Evolutionary conservation across 768 basidiomycete genomes (phyloP).

Genomic region (Russula dissimulans): DNA sequence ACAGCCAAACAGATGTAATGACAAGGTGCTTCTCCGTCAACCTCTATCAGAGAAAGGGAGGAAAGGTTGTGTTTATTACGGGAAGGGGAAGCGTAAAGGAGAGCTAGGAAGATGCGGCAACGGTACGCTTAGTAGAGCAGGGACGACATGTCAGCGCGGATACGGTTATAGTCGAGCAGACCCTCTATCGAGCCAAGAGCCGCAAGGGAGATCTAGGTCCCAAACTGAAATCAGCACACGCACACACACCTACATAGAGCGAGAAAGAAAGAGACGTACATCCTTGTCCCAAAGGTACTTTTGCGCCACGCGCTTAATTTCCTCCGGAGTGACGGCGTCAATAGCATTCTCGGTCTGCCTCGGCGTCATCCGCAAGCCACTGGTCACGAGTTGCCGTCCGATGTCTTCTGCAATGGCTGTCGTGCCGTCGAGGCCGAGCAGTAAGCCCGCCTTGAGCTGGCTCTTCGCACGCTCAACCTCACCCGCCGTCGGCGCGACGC

Average conservation of each 20-base stretch:
- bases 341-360: slow-evolving; percentile 90
- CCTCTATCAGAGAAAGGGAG: not conserved
- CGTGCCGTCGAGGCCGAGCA: slow-evolving; percentile 89
- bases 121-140: slow-evolving; percentile 48
- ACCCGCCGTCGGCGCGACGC: slow-evolving; percentile 55
- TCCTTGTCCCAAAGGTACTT: slow-evolving; percentile 98
- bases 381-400: slow-evolving; percentile 94
- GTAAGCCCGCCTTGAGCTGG: slow-evolving; percentile 90
- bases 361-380: slow-evolving; percentile 81
- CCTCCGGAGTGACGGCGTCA: slow-evolving; percentile 77
- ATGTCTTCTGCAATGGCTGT: slow-evolving; percentile 97
- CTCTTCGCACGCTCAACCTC: slow-evolving; percentile 95
- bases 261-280: slow-evolving; percentile 37
- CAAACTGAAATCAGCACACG: not conserved
- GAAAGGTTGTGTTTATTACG: not conserved
- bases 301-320: slow-evolving; percentile 90
- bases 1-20: not conserved
- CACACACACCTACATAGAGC: slow-evolving; percentile 3
- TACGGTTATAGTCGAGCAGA: slow-evolving; percentile 89
- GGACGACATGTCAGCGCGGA: slow-evolving; percentile 75
- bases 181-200: slow-evolving; percentile 89
- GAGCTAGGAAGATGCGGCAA: not conserved
- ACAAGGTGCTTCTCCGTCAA: not conserved
- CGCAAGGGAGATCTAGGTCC: slow-evolving; percentile 64
- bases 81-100: not conserved